Evolutionary conservation across 768 basidiomycete genomes (phyloP).

Genomic region (Rhizopogon vesiculosus): DNA sequence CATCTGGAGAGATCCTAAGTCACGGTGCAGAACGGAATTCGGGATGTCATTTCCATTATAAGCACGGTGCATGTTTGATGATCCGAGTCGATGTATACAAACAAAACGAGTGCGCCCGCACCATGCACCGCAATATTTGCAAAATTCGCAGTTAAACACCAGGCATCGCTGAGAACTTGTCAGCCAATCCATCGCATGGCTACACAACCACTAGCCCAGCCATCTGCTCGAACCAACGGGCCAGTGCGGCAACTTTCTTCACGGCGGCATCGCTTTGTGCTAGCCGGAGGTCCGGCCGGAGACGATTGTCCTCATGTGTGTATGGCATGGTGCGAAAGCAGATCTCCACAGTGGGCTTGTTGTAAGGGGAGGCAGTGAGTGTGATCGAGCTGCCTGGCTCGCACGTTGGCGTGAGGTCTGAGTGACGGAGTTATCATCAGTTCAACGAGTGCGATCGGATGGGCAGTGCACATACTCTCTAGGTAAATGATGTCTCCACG

Average conservation of each 20-base stretch:
- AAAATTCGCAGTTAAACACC: too few species aligned
- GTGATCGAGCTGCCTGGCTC: slow-evolving; percentile 40
- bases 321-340: slow-evolving; percentile 80
- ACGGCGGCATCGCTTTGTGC: slow-evolving; percentile 67
- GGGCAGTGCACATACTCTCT: slow-evolving; percentile 46
- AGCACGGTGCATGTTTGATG: too few species aligned
- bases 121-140: too few species aligned
- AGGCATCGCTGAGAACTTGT: not conserved
- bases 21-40: too few species aligned
- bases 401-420: slow-evolving; percentile 51
- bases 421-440: not conserved
- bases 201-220: slow-evolving; percentile 44
- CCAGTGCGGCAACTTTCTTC: slow-evolving; percentile 59
- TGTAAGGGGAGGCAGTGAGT: slow-evolving; percentile 65
- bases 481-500: slow-evolving; percentile 71
- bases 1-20: too few species aligned
- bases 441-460: not conserved
- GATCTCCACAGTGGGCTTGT: slow-evolving; percentile 56
- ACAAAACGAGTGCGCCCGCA: too few species aligned
- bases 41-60: too few species aligned
- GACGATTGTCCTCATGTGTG: slow-evolving; percentile 48
- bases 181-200: not conserved
- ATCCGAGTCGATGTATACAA: too few species aligned
- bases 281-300: slow-evolving; percentile 71
- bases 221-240: slow-evolving; percentile 69